phyloP scores from a whole-genome alignment of 2,329 filamentous ascomycete species.

The Sclerotinia nivalis region DNA sequence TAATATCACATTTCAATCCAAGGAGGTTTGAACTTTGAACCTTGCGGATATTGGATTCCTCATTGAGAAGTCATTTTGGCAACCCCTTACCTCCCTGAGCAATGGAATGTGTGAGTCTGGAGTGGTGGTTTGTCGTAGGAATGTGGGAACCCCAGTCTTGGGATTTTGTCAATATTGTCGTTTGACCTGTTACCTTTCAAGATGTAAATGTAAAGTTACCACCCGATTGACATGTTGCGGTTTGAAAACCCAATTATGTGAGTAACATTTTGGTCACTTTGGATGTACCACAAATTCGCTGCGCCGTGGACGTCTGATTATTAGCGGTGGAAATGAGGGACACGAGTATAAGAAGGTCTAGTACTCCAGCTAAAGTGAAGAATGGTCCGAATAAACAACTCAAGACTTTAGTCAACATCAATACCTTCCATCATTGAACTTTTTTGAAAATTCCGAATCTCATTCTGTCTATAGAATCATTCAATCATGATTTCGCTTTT shows the following conservation, averaged over 20 bases:
- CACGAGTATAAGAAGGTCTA: neutral
- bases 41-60: conserved; percentile 8
- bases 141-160: neutral
- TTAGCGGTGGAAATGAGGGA: neutral
- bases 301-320: neutral
- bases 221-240: neutral
- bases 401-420: neutral
- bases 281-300: neutral
- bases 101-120: neutral
- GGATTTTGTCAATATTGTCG: neutral
- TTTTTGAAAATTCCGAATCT: neutral
- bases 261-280: conserved; percentile 1
- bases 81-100: conserved; percentile 4
- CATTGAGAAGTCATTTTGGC: neutral
- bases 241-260: neutral
- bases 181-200: conserved; percentile 5
- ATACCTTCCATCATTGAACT: neutral
- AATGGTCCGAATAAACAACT: neutral
- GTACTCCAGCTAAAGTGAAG: neutral
- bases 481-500: conserved; percentile 3
- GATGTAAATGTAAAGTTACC: neutral
- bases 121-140: neutral
- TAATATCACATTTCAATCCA: neutral
- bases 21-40: neutral
- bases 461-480: neutral